A percentile compares a stretch with the other conserved stretches of the same genome.
phyloP scores from a whole-genome alignment of 768 basidiomycete genomes.

The Termitomyces heimii region DNA sequence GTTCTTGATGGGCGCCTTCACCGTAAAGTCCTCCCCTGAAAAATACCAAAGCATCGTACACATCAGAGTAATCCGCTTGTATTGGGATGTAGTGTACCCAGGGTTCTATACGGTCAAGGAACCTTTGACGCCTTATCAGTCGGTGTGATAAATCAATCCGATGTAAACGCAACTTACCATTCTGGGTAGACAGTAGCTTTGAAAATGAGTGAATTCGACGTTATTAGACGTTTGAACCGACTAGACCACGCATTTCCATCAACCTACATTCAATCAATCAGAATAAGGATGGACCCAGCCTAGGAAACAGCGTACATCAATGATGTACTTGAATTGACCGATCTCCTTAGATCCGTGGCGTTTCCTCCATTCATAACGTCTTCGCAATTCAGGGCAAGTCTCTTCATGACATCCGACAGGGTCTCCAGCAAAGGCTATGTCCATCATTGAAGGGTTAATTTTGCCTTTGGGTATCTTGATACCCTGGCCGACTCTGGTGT shows the following conservation, averaged over 20 bases:
- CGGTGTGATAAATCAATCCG: background rate
- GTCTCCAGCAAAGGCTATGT: slow-evolving; percentile 43
- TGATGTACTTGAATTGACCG: slow-evolving; percentile 45
- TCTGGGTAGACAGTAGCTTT: slow-evolving; percentile 59
- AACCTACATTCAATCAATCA: slow-evolving; percentile 21
- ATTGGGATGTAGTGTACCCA: slow-evolving; percentile 67
- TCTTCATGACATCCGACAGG: slow-evolving; percentile 31
- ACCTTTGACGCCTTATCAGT: slow-evolving; percentile 7
- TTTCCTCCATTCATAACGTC: slow-evolving; percentile 38
- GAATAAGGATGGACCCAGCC: background rate
- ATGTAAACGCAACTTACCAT: slow-evolving; percentile 29
- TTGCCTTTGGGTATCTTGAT: slow-evolving; percentile 16
- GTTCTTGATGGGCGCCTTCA: slow-evolving; percentile 42
- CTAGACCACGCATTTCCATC: slow-evolving; percentile 55
- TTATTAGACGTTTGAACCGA: slow-evolving; percentile 51
- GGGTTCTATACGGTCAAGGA: slow-evolving; percentile 28
- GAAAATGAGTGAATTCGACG: slow-evolving; percentile 51
- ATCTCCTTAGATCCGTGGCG: slow-evolving; percentile 31
- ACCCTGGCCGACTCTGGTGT: slow-evolving; percentile 24
- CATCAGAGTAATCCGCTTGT: slow-evolving; percentile 47
- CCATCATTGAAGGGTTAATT: slow-evolving; percentile 42
- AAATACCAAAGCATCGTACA: slow-evolving; percentile 61
- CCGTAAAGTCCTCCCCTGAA: slow-evolving; percentile 50
- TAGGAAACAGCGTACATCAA: slow-evolving; percentile 28
- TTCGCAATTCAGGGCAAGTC: slow-evolving; percentile 32